phyloP scores from a whole-genome alignment of 1,284 basidiomycete species.

The Boletellus dicymbophilus region DNA sequence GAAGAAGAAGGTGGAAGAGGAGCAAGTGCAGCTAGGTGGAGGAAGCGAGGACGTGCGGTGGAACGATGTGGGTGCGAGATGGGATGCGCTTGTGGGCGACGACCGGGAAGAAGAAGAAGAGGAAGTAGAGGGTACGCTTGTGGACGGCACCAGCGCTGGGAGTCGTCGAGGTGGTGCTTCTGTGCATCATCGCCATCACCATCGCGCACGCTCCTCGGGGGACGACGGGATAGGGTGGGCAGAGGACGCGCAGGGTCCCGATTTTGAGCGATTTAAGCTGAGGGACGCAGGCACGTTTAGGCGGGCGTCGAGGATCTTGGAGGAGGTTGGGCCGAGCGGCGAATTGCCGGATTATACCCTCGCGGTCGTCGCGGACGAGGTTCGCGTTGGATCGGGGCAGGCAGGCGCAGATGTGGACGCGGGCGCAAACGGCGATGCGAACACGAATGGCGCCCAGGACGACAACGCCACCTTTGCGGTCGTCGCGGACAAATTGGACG shows the following conservation, averaged over 20 bases:
- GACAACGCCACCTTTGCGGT: constrained; percentile 13
- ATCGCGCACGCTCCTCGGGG: constrained; percentile 22
- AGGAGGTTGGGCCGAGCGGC: constrained; percentile 36
- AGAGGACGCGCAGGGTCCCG: constrained; percentile 42
- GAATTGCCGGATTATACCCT: constrained; percentile 36
- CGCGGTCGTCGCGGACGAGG: constrained; percentile 5
- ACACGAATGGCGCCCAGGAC: no score
- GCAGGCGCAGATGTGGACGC: neutral
- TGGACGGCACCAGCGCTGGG: no score
- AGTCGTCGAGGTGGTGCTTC: neutral
- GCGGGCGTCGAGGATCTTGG: constrained; percentile 24
- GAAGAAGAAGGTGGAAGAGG: constrained; percentile 38
- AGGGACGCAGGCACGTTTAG: constrained; percentile 5
- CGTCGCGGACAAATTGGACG: neutral
- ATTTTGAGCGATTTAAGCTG: constrained; percentile 31
- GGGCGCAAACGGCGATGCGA: neutral
- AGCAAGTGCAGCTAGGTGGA: constrained; percentile 35
- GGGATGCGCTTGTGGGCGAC: constrained; percentile 44
- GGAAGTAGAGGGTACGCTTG: constrained; percentile 12
- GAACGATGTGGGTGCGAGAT: constrained; percentile 52
- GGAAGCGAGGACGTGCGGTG: constrained; percentile 39
- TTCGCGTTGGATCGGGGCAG: neutral
- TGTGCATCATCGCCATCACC: no score
- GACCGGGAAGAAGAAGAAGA: constrained; percentile 23
- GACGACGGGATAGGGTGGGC: constrained; percentile 50